These are phyloP conservation scores for Chrysopogon serrulatus DNA, from an alignment of 176 grass and related monocot genomes.

Conservation along the genomic window DNA sequence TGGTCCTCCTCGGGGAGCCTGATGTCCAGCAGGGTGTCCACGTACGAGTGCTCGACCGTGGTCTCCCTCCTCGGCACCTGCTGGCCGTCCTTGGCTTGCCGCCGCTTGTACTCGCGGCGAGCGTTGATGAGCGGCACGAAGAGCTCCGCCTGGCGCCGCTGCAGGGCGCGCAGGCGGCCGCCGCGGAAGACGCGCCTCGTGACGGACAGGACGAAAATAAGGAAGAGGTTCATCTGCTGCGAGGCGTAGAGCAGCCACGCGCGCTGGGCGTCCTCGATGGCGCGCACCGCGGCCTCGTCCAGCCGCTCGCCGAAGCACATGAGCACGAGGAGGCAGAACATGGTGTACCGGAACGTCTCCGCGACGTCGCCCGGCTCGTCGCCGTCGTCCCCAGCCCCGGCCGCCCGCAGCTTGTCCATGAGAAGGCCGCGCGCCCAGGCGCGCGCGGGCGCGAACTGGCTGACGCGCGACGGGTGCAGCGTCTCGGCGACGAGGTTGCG, in stretches of 20 bases:
- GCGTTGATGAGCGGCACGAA: too few species aligned
- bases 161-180: too few species aligned
- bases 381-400: too few species aligned
- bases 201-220: slow-evolving; percentile 22
- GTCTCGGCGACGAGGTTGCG: too few species aligned
- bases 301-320: slow-evolving; percentile 75
- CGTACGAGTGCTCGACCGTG: too few species aligned
- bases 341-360: slow-evolving; percentile 41
- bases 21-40: too few species aligned
- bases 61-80: too few species aligned
- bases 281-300: slow-evolving; percentile 35
- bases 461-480: slow-evolving; percentile 33
- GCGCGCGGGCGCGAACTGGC: slow-evolving; percentile 32
- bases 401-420: not conserved
- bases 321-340: slow-evolving; percentile 55
- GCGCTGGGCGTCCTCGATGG: slow-evolving; percentile 24
- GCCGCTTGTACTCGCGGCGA: too few species aligned
- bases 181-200: too few species aligned
- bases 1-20: too few species aligned
- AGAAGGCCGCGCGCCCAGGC: slow-evolving; percentile 19
- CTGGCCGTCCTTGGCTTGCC: too few species aligned
- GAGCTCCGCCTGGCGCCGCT: too few species aligned
- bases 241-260: slow-evolving; percentile 13
- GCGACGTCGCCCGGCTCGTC: not conserved
- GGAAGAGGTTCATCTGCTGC: slow-evolving; percentile 24